Percentiles rank a stretch among this genome's conserved stretches.
Conservation (phyloP, 2,329 filamentous ascomycete species). For the Blastomyces emzantsi region DNA sequence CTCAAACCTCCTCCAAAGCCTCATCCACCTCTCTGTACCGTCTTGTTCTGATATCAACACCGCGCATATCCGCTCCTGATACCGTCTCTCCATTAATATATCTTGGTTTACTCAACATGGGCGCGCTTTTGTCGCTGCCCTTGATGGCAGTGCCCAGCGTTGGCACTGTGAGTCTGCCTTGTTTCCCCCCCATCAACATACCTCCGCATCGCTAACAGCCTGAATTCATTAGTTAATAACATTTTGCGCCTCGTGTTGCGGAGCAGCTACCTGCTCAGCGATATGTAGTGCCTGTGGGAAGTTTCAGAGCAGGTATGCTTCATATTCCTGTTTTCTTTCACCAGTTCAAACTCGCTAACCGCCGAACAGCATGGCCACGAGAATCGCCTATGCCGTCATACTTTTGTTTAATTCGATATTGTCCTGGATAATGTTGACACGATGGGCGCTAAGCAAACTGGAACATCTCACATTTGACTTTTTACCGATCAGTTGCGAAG, state of each 20-base stretch:
- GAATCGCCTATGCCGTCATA: conserved; percentile 91
- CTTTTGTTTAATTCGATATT: conserved; percentile 94
- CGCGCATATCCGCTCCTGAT: not conserved
- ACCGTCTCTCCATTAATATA: not conserved
- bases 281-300: conserved; percentile 94
- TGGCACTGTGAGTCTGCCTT: conserved; percentile 59
- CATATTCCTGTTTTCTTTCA: conserved; percentile 10
- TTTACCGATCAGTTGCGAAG: conserved; percentile 87
- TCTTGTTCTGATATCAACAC: not conserved
- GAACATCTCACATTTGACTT: conserved; percentile 89
- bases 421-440: conserved; percentile 98
- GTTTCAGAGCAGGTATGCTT: conserved; percentile 76
- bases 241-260: conserved; percentile 83
- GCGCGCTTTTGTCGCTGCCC: conserved; percentile 80
- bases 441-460: conserved; percentile 94
- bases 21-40: conserved; percentile 1
- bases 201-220: not conserved
- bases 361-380: conserved; percentile 72
- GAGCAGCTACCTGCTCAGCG: conserved; percentile 91
- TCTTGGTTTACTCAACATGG: conserved; percentile 51
- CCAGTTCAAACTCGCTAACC: conserved; percentile 19
- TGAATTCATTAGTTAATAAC: conserved; percentile 55
- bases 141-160: conserved; percentile 79
- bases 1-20: not conserved
- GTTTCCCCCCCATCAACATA: conserved; percentile 9